Conservation (phyloP, 768 basidiomycete genomes). For the Xerocomus spinulosus region DNA sequence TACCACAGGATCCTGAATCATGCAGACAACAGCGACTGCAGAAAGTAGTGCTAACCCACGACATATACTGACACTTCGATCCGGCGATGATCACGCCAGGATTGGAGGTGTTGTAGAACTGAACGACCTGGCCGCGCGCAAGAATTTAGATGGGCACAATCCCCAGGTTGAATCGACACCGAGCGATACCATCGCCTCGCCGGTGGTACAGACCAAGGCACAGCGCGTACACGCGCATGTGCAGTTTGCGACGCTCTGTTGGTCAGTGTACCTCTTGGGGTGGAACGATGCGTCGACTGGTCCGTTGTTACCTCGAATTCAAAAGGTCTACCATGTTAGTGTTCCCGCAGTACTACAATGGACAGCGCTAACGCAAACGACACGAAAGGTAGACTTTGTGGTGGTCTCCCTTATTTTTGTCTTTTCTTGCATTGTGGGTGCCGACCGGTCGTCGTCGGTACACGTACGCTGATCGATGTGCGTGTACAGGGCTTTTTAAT, state of each 20-base stretch:
- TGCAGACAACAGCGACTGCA: slow-evolving; percentile 10
- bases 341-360: neutral
- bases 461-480: neutral
- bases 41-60: slow-evolving; percentile 7
- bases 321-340: slow-evolving; percentile 33
- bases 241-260: slow-evolving; percentile 35
- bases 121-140: slow-evolving; percentile 3
- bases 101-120: slow-evolving; percentile 5
- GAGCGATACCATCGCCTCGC: neutral
- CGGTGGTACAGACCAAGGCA: slow-evolving; percentile 11
- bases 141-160: neutral
- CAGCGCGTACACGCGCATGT: slow-evolving; percentile 22
- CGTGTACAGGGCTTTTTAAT: slow-evolving; percentile 28
- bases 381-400: slow-evolving; percentile 33
- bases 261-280: slow-evolving; percentile 32
- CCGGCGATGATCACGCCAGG: neutral
- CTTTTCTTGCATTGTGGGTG: slow-evolving; percentile 35
- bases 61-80: slow-evolving; percentile 1
- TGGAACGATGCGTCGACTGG: slow-evolving; percentile 40
- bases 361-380: neutral
- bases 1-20: neutral
- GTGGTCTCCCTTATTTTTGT: slow-evolving; percentile 43
- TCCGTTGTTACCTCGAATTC: slow-evolving; percentile 37
- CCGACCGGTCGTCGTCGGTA: neutral
- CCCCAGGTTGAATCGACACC: neutral